Evolutionary conservation across 2,329 filamentous ascomycete species (phyloP), one percentile per base, ranked within the genome.

Genomic region (Ceratocystis lukuohia): DNA sequence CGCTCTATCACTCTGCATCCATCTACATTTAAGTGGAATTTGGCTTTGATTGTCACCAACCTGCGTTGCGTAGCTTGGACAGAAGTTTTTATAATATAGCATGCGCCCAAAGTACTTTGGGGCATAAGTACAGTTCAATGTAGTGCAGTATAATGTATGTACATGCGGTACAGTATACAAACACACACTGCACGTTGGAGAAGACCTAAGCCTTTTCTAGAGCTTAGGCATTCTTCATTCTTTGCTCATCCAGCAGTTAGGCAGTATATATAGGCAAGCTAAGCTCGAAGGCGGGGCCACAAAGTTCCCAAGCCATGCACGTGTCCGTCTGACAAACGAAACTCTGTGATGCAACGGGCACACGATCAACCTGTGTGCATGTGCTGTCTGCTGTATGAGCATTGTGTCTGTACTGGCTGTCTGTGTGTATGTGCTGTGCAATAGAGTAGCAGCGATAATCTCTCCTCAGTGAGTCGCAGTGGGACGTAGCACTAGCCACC

Each of bases 291-390:
- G 48, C 12, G 48, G 48, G 56, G 56, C 15, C 56, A 33, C 56
- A 59, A 59, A 33, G 28, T 33, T 59, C 56, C 12, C 28, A 59
- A 59, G 28, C 56, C 56, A 59, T 33, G 56, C 56, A 59, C 56
- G 56, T 59, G 56, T 59, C 30, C 30, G 56, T 59, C 56, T 33
- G 56, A 59, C 56, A 59, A 59, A 30, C 56, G 56, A 59, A 30
- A 59, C 56, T 59, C 56, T 33, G 56, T n/a, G 28, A 59, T 59
- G 56, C 22, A 30, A 59, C 56, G 25, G n/a, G 56, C 56, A 59
- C 56, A 59, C 48, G 20, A 25, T 53, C 48, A 53, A 53, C 48
- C 5, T 53, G 8, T n/a, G 46, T n/a, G 46, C 17, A 41, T 15
- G 37, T 41, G 37, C 37, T 41, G 37, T 41, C 10, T 41, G 10